phyloP scores from a whole-genome alignment of 805 yeast species.

The Kazachstania bromeliacearum region DNA sequence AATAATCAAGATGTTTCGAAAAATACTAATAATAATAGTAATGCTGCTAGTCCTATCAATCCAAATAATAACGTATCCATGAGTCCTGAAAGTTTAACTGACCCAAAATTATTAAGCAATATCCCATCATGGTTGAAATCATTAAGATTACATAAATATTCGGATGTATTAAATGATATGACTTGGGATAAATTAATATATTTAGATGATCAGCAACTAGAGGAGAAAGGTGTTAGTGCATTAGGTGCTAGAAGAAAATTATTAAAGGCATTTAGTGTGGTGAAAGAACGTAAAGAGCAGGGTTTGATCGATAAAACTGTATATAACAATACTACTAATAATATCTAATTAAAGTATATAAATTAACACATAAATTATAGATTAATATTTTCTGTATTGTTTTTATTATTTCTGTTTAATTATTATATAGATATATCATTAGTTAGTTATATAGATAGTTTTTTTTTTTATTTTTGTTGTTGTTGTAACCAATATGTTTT shows the following conservation, averaged over 20 bases:
- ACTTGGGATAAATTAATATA: conserved; percentile 74
- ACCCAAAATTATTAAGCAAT: conserved; percentile 51
- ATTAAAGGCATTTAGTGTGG: conserved; percentile 82
- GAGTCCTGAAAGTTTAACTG: conserved; percentile 44
- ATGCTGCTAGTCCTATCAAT: too few relatives aligned
- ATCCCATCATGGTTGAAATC: conserved; percentile 90
- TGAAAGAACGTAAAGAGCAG: conserved; percentile 45
- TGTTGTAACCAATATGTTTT: conserved; percentile 43
- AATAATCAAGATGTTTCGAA: conserved; percentile 5
- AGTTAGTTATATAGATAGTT: too few relatives aligned
- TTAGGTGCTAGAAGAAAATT: conserved; percentile 93
- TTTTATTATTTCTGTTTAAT: neutral
- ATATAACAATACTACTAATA: conserved; percentile 4
- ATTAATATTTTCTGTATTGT: neutral
- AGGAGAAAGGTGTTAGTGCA: conserved; percentile 78
- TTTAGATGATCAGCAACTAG: conserved; percentile 59
- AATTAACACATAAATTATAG: neutral
- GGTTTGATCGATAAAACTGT: conserved; percentile 28
- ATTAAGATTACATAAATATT: conserved; percentile 85
- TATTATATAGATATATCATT: neutral
- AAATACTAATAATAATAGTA: conserved; percentile 5
- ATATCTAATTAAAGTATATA: neutral
- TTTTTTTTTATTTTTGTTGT: conserved; percentile 1
- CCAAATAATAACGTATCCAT: conserved; percentile 12
- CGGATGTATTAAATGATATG: conserved; percentile 65